phyloP scores from a whole-genome alignment of 495 filamentous ascomycete species.

The Chaetomium cochliodes region DNA sequence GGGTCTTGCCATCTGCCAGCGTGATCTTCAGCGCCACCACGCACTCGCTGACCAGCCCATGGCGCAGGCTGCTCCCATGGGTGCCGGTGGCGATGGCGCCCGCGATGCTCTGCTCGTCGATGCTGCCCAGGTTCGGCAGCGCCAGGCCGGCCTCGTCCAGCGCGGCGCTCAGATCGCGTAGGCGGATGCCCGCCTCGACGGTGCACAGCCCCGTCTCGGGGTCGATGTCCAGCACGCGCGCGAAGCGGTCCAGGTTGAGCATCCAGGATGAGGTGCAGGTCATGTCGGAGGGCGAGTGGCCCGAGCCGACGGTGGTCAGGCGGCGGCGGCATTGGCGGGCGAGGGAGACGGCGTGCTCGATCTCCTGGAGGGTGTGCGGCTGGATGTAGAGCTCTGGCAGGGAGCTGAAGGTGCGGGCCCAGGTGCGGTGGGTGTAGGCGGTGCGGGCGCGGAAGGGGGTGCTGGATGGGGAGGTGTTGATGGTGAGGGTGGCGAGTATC shows the following conservation, averaged over 20 bases:
- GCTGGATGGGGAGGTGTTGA: constrained; percentile 29
- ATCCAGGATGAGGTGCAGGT: constrained; percentile 96
- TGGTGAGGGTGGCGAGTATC: constrained; percentile 27
- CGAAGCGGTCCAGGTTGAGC: constrained; percentile 85
- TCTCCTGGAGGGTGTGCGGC: constrained; percentile 72
- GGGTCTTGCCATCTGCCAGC: constrained; percentile 73
- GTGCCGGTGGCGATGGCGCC: constrained; percentile 92
- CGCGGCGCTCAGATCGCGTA: constrained; percentile 64
- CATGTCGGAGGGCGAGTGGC: constrained; percentile 86
- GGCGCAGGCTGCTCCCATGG: constrained; percentile 80
- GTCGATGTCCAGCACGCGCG: constrained; percentile 67
- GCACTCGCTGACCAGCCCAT: constrained; percentile 79
- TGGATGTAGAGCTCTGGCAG: constrained; percentile 86
- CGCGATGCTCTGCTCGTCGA: constrained; percentile 89
- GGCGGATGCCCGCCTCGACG: constrained; percentile 80
- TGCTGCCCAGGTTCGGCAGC: constrained; percentile 87
- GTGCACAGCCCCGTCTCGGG: constrained; percentile 61
- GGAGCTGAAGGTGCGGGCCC: constrained; percentile 88
- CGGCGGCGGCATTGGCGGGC: constrained; percentile 79
- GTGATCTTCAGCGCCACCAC: constrained; percentile 73
- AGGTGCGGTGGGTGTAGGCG: constrained; percentile 83
- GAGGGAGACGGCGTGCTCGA: constrained; percentile 77
- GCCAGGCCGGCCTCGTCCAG: constrained; percentile 73
- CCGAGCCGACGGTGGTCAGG: constrained; percentile 76
- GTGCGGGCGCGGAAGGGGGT: constrained; percentile 73